These are phyloP conservation scores for Immersiporthe knoxdaviesiana DNA, from an alignment of 2,329 filamentous ascomycete species.

Conservation along the genomic window DNA sequence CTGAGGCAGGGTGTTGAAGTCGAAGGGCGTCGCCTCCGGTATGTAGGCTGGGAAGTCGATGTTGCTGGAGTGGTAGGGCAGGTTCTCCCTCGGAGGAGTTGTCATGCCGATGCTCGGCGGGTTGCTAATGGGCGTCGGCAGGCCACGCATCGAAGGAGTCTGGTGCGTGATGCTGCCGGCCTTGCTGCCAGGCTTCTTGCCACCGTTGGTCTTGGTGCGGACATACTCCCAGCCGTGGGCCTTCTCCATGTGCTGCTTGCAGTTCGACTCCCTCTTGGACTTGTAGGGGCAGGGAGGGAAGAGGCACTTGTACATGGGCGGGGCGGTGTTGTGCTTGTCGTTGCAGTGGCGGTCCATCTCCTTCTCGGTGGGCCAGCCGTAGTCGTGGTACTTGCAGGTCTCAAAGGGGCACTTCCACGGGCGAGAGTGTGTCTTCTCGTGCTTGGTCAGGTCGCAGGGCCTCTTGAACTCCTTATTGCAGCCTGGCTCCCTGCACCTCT, in stretches of 20 bases:
- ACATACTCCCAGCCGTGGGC: slow-evolving; percentile 89
- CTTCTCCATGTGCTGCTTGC: slow-evolving; percentile 99
- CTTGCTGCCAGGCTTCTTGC: slow-evolving; percentile 56
- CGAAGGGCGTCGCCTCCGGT: slow-evolving; percentile 49
- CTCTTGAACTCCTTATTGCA: slow-evolving; percentile 95
- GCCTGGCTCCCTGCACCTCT: slow-evolving; percentile 73
- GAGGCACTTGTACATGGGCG: slow-evolving; percentile 80
- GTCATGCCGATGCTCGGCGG: slow-evolving; percentile 53
- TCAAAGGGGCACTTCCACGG: slow-evolving; percentile 88
- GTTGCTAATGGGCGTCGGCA: slow-evolving; percentile 66
- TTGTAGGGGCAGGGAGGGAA: slow-evolving; percentile 87
- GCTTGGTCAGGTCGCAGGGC: slow-evolving; percentile 96
- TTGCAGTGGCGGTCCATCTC: slow-evolving; percentile 95
- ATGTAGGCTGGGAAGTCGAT: slow-evolving; percentile 56
- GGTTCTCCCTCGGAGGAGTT: slow-evolving; percentile 59
- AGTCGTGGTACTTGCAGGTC: slow-evolving; percentile 86
- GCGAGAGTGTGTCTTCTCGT: slow-evolving; percentile 95
- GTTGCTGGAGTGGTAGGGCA: slow-evolving; percentile 44
- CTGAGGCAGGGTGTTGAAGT: slow-evolving; percentile 46
- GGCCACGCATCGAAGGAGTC: slow-evolving; percentile 62
- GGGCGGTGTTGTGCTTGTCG: slow-evolving; percentile 86
- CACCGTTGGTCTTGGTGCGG: slow-evolving; percentile 86
- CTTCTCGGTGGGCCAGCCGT: slow-evolving; percentile 97
- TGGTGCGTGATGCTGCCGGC: slow-evolving; percentile 53
- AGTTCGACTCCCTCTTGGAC: slow-evolving; percentile 94